phyloP scores from a whole-genome alignment of 768 basidiomycete genomes.

The Boletus rubescentipes region DNA sequence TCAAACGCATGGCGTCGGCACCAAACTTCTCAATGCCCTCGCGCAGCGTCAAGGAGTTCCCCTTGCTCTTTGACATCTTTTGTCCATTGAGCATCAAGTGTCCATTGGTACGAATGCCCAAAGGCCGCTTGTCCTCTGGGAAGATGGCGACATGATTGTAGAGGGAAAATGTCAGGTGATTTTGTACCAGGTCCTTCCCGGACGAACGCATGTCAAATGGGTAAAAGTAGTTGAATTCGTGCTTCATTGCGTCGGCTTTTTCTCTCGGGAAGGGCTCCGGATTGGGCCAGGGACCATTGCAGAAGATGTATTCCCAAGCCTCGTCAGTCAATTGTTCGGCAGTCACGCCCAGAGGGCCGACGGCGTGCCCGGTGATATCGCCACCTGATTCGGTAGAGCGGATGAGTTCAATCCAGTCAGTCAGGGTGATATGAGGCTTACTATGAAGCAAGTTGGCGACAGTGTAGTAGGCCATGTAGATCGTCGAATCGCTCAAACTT shows the following conservation, averaged over 20 bases:
- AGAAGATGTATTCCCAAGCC: conserved; percentile 93
- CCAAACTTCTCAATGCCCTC: conserved; percentile 94
- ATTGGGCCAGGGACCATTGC: conserved; percentile 72
- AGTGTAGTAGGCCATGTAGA: conserved; percentile 99
- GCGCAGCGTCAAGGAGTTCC: conserved; percentile 88
- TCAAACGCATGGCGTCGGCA: conserved; percentile 89
- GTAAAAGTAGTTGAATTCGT: conserved; percentile 96
- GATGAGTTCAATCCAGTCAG: conserved; percentile 8
- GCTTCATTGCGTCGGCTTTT: conserved; percentile 81
- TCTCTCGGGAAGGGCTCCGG: conserved; percentile 65
- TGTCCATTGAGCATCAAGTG: conserved; percentile 96
- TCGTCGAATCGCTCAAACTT: conserved; percentile 93
- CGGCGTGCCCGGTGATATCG: conserved; percentile 73
- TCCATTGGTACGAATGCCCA: conserved; percentile 92
- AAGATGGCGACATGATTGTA: conserved; percentile 97
- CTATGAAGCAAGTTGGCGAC: conserved; percentile 89
- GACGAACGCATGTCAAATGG: conserved; percentile 98
- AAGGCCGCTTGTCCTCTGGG: conserved; percentile 82
- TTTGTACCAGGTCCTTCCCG: conserved; percentile 94
- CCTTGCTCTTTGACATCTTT: conserved; percentile 98
- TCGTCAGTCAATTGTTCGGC: conserved; percentile 96
- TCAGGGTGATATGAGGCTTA: conserved; percentile 32
- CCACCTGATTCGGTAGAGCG: conserved; percentile 42
- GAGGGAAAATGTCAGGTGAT: conserved; percentile 90
- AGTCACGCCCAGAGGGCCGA: conserved; percentile 82